These are phyloP conservation scores for Teratosphaeria pseudoeucalypti DNA, from an alignment of 2,329 filamentous ascomycete species.

Conservation along the genomic window DNA sequence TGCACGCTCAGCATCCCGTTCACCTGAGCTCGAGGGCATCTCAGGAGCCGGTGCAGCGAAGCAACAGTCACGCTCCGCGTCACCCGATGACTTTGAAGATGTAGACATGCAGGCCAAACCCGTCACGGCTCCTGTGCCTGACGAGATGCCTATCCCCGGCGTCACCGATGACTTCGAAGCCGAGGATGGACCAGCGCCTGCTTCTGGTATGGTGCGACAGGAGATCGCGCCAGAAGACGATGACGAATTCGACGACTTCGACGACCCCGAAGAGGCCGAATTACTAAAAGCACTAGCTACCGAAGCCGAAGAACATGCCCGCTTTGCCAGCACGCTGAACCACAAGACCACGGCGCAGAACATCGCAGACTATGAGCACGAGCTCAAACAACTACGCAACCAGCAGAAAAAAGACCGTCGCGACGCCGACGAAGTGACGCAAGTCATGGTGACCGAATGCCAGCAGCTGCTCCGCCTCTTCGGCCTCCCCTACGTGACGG, in stretches of 20 bases:
- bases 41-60: not conserved
- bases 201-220: slow-evolving; percentile 24
- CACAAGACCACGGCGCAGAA: slow-evolving; percentile 46
- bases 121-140: slow-evolving; percentile 2
- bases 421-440: slow-evolving; percentile 92
- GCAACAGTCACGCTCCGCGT: slow-evolving; percentile 29
- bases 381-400: slow-evolving; percentile 74
- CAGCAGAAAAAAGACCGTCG: slow-evolving; percentile 94
- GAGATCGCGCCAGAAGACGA: slow-evolving; percentile 19
- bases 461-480: slow-evolving; percentile 84
- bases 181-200: slow-evolving; percentile 18
- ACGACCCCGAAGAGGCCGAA: slow-evolving; percentile 86
- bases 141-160: slow-evolving; percentile 3
- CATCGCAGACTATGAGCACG: slow-evolving; percentile 70
- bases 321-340: slow-evolving; percentile 70
- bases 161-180: slow-evolving; percentile 11
- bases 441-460: slow-evolving; percentile 91
- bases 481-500: slow-evolving; percentile 90
- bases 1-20: slow-evolving; percentile 6
- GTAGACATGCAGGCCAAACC: slow-evolving; percentile 25
- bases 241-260: slow-evolving; percentile 41
- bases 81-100: slow-evolving; percentile 41
- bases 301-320: slow-evolving; percentile 87
- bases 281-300: slow-evolving; percentile 74
- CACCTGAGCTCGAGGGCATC: slow-evolving; percentile 3